These are phyloP conservation scores for carrot (Daucus carota) DNA, from an alignment of 129 eudicot species.

Conservation along the genomic window DNA sequence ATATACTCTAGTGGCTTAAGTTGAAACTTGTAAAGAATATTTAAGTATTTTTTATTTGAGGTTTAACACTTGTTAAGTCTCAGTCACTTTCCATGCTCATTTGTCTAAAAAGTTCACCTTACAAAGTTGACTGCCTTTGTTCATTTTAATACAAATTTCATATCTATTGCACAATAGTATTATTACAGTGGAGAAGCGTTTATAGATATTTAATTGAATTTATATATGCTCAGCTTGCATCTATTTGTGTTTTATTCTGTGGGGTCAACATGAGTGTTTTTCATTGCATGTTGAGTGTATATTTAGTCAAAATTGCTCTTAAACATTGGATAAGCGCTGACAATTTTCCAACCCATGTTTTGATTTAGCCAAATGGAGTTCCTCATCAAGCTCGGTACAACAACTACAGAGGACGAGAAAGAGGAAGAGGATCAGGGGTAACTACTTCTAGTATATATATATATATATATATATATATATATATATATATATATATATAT, in stretches of 20 bases:
- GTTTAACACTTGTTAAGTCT: not conserved
- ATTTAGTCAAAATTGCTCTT: not conserved
- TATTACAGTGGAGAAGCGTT: not conserved
- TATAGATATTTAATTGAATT: not conserved
- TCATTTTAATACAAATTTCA: not conserved
- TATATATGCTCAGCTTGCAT: not conserved
- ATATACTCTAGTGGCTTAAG: not conserved
- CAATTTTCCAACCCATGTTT: not conserved
- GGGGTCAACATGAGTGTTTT: not conserved
- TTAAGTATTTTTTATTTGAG: not conserved
- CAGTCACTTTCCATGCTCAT: not conserved
- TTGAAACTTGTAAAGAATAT: not conserved
- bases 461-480: too few relatives aligned
- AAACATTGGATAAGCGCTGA: not conserved
- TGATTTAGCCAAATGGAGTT: constrained; percentile 58
- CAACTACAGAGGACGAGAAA: constrained; percentile 72
- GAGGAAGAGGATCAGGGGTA: constrained; percentile 99
- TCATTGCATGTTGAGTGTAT: not conserved
- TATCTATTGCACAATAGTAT: not conserved
- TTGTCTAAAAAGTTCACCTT: not conserved
- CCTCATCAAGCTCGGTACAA: constrained; percentile 45
- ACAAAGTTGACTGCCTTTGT: not conserved
- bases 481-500: too few relatives aligned
- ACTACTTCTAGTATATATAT: not conserved
- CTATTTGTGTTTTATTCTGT: not conserved